Conservation (phyloP, 2,329 filamentous ascomycete species). For the Botryotinia globosa region DNA sequence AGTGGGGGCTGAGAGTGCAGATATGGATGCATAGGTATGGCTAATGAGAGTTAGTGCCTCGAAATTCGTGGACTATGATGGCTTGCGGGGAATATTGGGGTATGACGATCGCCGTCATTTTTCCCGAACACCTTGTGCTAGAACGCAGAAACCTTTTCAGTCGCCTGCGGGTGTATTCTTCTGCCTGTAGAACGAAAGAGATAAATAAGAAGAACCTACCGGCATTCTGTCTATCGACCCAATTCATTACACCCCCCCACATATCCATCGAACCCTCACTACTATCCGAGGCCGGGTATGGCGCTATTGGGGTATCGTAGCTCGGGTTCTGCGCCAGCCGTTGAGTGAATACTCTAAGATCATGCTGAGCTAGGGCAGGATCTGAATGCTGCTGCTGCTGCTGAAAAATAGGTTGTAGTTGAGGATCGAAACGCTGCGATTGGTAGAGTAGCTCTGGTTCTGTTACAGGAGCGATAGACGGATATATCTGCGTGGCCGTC, state of each 20-base stretch:
- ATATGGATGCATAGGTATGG: conserved; percentile 13
- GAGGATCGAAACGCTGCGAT: conserved; percentile 13
- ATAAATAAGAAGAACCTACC: background rate
- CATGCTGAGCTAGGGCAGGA: conserved; percentile 8
- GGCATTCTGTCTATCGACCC: conserved; percentile 11
- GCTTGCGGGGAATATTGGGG: background rate
- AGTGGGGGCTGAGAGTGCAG: conserved; percentile 8
- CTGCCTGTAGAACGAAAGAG: background rate
- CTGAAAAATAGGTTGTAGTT: background rate
- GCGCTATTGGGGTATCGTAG: conserved; percentile 9
- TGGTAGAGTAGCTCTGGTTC: conserved; percentile 6
- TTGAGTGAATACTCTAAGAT: conserved; percentile 9
- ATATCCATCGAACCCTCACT: conserved; percentile 9
- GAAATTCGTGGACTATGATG: background rate
- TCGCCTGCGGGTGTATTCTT: background rate
- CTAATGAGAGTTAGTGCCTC: conserved; percentile 8
- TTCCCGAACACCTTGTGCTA: background rate
- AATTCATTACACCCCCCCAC: conserved; percentile 17
- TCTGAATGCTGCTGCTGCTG: conserved; percentile 9
- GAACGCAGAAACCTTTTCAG: background rate
- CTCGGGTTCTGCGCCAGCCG: background rate
- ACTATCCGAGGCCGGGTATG: conserved; percentile 20
- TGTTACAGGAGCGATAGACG: conserved; percentile 10
- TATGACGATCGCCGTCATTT: background rate
- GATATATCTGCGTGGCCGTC: conserved; percentile 15